These are phyloP conservation scores for Tolypocladium sp. DNA, from an alignment of 2,329 filamentous ascomycete species.

Conservation along the genomic window DNA sequence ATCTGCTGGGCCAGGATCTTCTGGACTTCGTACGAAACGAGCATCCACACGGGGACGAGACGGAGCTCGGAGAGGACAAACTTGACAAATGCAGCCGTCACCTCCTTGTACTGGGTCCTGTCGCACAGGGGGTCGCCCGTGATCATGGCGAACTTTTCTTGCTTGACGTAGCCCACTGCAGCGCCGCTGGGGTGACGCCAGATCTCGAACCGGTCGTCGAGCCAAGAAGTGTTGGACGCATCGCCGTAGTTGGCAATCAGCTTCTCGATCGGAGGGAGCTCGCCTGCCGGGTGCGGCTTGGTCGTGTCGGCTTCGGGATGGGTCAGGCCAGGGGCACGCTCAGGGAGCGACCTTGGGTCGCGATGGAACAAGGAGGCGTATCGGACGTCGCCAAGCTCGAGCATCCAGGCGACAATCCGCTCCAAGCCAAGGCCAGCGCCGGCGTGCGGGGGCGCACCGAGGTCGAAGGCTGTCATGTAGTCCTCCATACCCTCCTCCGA, in stretches of 20 bases:
- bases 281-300: slow-evolving; percentile 33
- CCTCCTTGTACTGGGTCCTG: slow-evolving; percentile 61
- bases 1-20: slow-evolving; percentile 71
- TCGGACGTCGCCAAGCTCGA: slow-evolving; percentile 82
- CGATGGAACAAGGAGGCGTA: slow-evolving; percentile 81
- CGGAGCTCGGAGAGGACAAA: slow-evolving; percentile 60
- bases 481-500: slow-evolving; percentile 79
- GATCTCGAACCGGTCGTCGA: slow-evolving; percentile 78
- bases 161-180: slow-evolving; percentile 72
- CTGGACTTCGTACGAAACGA: slow-evolving; percentile 72
- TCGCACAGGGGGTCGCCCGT: slow-evolving; percentile 86
- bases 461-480: slow-evolving; percentile 81
- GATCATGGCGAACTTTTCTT: slow-evolving; percentile 70
- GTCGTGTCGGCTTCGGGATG: slow-evolving; percentile 81
- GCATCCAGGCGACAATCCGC: slow-evolving; percentile 75
- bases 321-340: slow-evolving; percentile 56
- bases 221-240: slow-evolving; percentile 87
- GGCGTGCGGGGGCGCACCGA: slow-evolving; percentile 80
- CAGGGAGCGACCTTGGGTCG: slow-evolving; percentile 79
- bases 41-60: slow-evolving; percentile 79
- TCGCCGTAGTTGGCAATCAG: slow-evolving; percentile 94
- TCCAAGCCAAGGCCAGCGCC: slow-evolving; percentile 87
- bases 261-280: slow-evolving; percentile 69
- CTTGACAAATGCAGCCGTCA: slow-evolving; percentile 65
- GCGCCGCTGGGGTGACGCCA: slow-evolving; percentile 84